A percentile compares a stretch with the other conserved stretches of the same genome.
Evolutionary conservation across 1,284 basidiomycete species (phyloP).

Genomic region (Phylloporus sp.): DNA sequence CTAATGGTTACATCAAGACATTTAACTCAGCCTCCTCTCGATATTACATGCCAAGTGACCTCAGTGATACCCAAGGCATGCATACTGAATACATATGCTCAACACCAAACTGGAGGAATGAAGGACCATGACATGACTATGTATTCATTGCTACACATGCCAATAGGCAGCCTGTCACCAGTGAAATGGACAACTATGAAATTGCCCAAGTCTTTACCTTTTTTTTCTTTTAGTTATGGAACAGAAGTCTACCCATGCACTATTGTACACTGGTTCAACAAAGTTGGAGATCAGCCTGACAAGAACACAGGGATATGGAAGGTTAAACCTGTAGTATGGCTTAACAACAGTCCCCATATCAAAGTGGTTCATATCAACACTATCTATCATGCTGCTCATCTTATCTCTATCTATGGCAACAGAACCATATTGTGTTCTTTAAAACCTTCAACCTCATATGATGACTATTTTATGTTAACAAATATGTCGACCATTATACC

Average conservation of each 20-base stretch:
- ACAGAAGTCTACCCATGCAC: background rate
- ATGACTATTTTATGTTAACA: background rate
- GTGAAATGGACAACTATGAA: background rate
- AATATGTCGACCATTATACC: background rate
- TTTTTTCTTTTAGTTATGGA: background rate
- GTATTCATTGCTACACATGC: background rate
- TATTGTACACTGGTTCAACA: background rate
- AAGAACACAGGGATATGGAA: background rate
- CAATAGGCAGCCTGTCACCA: background rate
- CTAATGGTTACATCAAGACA: background rate
- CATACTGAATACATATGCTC: background rate
- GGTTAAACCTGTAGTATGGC: background rate
- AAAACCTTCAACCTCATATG: background rate
- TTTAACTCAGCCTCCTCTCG: background rate
- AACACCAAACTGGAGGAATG: background rate
- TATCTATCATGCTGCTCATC: background rate
- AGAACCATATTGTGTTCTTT: background rate
- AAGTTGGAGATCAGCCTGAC: background rate
- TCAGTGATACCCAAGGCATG: constrained; percentile 11
- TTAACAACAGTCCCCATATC: background rate
- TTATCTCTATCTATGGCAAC: background rate
- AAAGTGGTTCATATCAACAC: background rate
- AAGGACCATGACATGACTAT: background rate
- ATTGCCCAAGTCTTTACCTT: background rate
- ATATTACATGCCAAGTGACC: constrained; percentile 5